Evolutionary conservation across 805 yeast species (phyloP), one percentile per base, ranked within the genome.

Genomic region (Debaryomyces tyrocola): DNA sequence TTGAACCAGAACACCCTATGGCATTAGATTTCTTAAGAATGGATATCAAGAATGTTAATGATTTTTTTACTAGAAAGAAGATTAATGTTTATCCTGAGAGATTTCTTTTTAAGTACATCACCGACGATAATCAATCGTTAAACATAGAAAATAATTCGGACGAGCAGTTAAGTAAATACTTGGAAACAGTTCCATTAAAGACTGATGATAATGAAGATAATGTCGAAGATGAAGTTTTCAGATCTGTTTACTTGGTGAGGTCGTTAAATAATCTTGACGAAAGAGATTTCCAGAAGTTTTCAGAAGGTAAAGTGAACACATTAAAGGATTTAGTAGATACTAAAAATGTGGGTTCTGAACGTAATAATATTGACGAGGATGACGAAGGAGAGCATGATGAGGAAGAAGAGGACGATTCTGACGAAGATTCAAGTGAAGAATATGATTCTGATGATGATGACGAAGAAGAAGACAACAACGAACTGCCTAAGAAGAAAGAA

Each of bases 1-100:
- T 94, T 20, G 98, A 94, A 64, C 97, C 97, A 8, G 97, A 90
- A 57, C 99, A 94, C 67, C 98, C 97, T 9, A 90, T 90, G 90
- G 87, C 96, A 37, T 74, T 94, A 53, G 98, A 94, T 64, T 94
- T 94, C 63, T 69, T 94, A 49, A 76, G 99, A 61, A 94, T 94
- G 99, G 99, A 94, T 68, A 91, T 94, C 60, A 94, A 92, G 64
- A 94, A 94, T 60, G 88, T 92, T 20, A 94, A 92, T 60, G 94
- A 88, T 57, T 94, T 85, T 64, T 94, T 94, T 58, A 75, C 77
- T 48, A 76, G 83, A 50, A 79, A 78, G 57, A 83, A 85, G 63
- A 88, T 91, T 36, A 78, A 80, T 43, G 85, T 89, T 12, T 86
- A 87, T 56, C 81, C 95, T 3, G 98, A 94, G 64, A 77, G 96